Evolutionary conservation across 2,329 filamentous ascomycete species (phyloP).

Genomic region (Lecanicillium sp.): DNA sequence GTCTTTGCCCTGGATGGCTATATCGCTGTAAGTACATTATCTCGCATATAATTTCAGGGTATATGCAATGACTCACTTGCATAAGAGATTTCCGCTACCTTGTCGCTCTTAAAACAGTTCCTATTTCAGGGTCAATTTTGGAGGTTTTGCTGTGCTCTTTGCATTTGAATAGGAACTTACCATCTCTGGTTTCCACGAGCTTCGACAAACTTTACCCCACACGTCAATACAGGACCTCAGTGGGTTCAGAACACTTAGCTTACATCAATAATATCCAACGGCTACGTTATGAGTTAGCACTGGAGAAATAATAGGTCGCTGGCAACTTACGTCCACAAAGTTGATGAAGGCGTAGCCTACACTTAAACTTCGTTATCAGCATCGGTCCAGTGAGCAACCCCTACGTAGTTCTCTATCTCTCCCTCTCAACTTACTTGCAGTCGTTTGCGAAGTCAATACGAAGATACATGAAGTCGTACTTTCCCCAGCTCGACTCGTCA

Average conservation of each 20-base stretch:
- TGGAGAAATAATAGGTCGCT: slow-evolving; percentile 19
- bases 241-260: slow-evolving; percentile 17
- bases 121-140: slow-evolving; percentile 27
- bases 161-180: slow-evolving; percentile 26
- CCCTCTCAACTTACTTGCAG: slow-evolving; percentile 59
- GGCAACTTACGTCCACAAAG: slow-evolving; percentile 62
- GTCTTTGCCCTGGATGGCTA: slow-evolving; percentile 86
- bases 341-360: slow-evolving; percentile 98
- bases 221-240: neutral
- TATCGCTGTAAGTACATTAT: slow-evolving; percentile 16
- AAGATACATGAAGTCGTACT: slow-evolving; percentile 92
- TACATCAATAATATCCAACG: slow-evolving; percentile 65
- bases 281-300: slow-evolving; percentile 34
- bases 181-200: slow-evolving; percentile 63
- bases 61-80: slow-evolving; percentile 58
- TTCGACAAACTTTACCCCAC: slow-evolving; percentile 56
- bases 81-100: slow-evolving; percentile 85
- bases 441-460: slow-evolving; percentile 82
- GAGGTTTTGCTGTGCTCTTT: neutral
- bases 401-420: no score
- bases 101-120: slow-evolving; percentile 77
- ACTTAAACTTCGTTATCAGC: slow-evolving; percentile 35
- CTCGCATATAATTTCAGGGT: rapidly evolving
- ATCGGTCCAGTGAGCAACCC: no score
- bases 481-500: slow-evolving; percentile 68